These are phyloP conservation scores for Daldinia decipiens DNA, from an alignment of 495 filamentous ascomycete genomes.

Conservation along the genomic window DNA sequence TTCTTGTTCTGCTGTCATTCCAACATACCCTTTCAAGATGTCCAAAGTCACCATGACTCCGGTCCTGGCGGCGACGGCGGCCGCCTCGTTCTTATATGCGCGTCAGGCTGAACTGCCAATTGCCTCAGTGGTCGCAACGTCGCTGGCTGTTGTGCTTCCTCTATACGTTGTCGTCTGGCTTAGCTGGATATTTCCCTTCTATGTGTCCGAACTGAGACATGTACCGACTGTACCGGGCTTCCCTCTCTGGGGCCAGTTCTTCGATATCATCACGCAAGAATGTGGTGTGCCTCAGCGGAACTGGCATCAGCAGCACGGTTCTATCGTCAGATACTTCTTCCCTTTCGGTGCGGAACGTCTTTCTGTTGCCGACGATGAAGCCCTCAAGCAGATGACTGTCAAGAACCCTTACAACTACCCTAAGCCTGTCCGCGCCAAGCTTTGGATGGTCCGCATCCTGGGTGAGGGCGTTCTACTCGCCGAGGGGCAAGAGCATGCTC, in stretches of 20 bases:
- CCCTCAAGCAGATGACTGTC: constrained; percentile 60
- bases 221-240: constrained; percentile 57
- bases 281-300: constrained; percentile 53
- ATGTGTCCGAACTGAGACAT: constrained; percentile 56
- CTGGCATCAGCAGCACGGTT: constrained; percentile 56
- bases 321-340: constrained; percentile 59
- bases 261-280: constrained; percentile 53
- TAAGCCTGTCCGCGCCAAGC: constrained; percentile 60
- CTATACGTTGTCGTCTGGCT: constrained; percentile 46
- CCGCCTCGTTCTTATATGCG: constrained; percentile 40
- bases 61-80: constrained; percentile 38
- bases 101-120: constrained; percentile 36
- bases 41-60: constrained; percentile 36
- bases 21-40: constrained; percentile 25
- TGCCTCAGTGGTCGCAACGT: constrained; percentile 15
- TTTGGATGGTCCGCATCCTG: constrained; percentile 62
- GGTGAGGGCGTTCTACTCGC: constrained; percentile 61
- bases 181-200: constrained; percentile 56
- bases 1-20: background rate
- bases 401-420: constrained; percentile 65
- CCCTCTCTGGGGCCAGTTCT: constrained; percentile 57
- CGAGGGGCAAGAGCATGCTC: constrained; percentile 56
- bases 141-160: constrained; percentile 35
- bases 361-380: constrained; percentile 56
- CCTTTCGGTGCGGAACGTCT: constrained; percentile 58